Percentiles rank a stretch among this genome's conserved stretches.
Conservation (phyloP, 1,139 yeast species). For the Lipomyces yarrowii region DNA sequence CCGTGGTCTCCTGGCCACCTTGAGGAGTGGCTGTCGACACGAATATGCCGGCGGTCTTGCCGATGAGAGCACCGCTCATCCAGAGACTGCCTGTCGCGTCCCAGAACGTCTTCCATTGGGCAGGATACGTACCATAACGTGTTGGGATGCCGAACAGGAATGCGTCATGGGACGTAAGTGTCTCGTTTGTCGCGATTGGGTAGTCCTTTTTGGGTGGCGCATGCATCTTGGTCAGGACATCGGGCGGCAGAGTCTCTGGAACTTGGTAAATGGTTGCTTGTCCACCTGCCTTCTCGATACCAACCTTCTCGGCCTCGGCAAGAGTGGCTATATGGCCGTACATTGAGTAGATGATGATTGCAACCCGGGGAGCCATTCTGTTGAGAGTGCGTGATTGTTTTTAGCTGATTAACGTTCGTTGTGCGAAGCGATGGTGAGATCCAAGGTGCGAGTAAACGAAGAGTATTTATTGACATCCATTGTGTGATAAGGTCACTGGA, state of each 20-base stretch:
- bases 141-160: slow-evolving; percentile 67
- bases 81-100: slow-evolving; percentile 70
- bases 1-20: slow-evolving; percentile 67
- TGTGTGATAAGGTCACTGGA: no score
- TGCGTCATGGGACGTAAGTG: slow-evolving; percentile 57
- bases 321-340: slow-evolving; percentile 70
- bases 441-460: background rate
- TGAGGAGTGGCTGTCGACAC: slow-evolving; percentile 62
- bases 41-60: slow-evolving; percentile 62
- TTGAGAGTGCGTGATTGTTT: background rate
- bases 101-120: slow-evolving; percentile 70
- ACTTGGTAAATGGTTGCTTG: slow-evolving; percentile 60
- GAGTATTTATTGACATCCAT: background rate
- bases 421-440: background rate
- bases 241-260: slow-evolving; percentile 58
- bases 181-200: slow-evolving; percentile 56
- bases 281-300: slow-evolving; percentile 63
- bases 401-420: background rate
- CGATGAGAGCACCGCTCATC: slow-evolving; percentile 58
- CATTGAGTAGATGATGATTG: slow-evolving; percentile 76
- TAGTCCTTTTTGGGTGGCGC: slow-evolving; percentile 55
- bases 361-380: slow-evolving; percentile 55
- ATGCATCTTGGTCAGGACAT: slow-evolving; percentile 51
- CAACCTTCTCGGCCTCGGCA: slow-evolving; percentile 59
- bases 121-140: slow-evolving; percentile 62